Base-by-base conservation (phyloP, 2,329 filamentous ascomycete genomes). In the Diplodia scrobiculata region DNA sequence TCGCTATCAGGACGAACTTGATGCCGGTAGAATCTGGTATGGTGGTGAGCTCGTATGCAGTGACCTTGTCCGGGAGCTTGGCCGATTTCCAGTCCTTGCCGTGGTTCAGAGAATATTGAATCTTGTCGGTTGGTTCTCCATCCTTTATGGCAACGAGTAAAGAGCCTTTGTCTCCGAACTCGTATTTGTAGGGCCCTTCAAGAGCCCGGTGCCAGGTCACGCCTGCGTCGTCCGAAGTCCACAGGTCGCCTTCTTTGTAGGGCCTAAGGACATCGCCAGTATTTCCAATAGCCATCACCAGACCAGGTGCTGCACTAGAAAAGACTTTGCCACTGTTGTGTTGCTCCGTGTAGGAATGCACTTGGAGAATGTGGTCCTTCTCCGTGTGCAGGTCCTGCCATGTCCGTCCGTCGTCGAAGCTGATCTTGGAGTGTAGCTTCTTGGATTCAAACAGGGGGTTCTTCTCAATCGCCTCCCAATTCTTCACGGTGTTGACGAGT, bases 241-340 rank as follows among this genome's bases (percentile, higher is more conserved):
- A 98, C 0, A 97, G 85, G 75, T 91, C 87, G 13, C 92, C 89
- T 10, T 97, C 86, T 3, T 82, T 81, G 73, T 93, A 94, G 6
- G 83, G 78, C 68, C 87, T 85, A 6, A 99, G 83, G 63, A 84
- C 81, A 21, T 90, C 86, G 63, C 96, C 95, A 4, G 87, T 91
- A 76, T 99, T 99, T 67, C 95, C 95, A 62, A 96, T 87, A 17
- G 90, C 96, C 91, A 99, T 96, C 21, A 97, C 86, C 66, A 99
- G 83, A 7, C 95, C 96, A 2, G 95, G 94, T 0, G 95, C 94
- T 0, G 92, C 91, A 72, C 93, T 98, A 1, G 94, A 97, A 77
- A 94, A 99, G 51, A 98, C 89, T 14, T 90, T 87, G 1, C 95
- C 95, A 47, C 89, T 82, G 73, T 97, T 97, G 67, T 86, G 84